Percentiles rank a stretch among this genome's conserved stretches.
These are phyloP conservation scores for Aspergillus sparsus DNA, from an alignment of 495 filamentous ascomycete species.

Conservation along the genomic window DNA sequence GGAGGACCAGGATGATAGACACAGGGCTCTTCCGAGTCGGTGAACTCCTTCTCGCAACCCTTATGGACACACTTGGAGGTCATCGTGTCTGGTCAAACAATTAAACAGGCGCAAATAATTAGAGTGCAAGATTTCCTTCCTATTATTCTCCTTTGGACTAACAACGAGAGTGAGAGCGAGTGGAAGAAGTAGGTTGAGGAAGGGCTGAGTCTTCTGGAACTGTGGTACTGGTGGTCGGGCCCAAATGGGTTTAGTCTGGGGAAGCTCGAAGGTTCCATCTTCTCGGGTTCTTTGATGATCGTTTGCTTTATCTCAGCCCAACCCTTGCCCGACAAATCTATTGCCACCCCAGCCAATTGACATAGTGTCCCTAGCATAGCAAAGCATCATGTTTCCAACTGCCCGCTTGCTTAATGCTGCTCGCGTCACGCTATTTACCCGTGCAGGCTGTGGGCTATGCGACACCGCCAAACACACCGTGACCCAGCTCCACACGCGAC, in stretches of 20 bases:
- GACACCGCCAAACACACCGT: constrained; percentile 71
- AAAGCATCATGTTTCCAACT: constrained; percentile 38
- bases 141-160: not conserved
- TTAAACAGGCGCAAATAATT: not conserved
- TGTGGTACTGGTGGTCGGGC: constrained; percentile 2
- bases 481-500: constrained; percentile 65
- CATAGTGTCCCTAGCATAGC: not conserved
- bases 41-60: constrained; percentile 87
- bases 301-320: constrained; percentile 5
- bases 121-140: not conserved
- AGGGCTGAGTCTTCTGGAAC: not conserved
- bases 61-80: constrained; percentile 93
- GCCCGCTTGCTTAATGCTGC: constrained; percentile 54
- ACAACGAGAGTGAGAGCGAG: not conserved
- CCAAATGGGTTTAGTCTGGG: constrained; percentile 41
- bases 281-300: constrained; percentile 6
- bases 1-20: constrained; percentile 92
- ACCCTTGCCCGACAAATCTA: not conserved
- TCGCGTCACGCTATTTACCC: constrained; percentile 81
- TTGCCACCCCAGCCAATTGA: not conserved
- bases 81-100: constrained; percentile 51
- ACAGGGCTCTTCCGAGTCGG: constrained; percentile 81
- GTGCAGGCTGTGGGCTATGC: constrained; percentile 77
- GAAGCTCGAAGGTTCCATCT: constrained; percentile 54
- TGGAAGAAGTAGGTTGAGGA: not conserved